A percentile compares a stretch with the other conserved stretches of the same genome.
Conservation (phyloP, 192 early-diverging fungal species). For the Backusella sp. region DNA sequence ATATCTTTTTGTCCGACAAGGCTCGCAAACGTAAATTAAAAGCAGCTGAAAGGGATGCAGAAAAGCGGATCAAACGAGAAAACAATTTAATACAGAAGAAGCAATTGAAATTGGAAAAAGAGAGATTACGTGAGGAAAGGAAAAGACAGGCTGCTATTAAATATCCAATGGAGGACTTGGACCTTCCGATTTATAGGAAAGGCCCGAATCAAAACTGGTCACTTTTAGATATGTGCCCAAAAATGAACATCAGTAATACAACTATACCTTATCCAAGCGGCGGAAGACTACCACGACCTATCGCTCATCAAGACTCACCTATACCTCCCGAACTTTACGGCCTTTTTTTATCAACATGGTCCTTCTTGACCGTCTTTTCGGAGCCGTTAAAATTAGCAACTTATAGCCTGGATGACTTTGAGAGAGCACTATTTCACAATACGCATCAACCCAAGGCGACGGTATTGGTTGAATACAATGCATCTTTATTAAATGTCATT, state of each 20-base stretch:
- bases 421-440: constrained; percentile 56
- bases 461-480: constrained; percentile 49
- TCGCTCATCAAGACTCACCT: constrained; percentile 40
- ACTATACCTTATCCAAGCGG: constrained; percentile 23
- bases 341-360: constrained; percentile 59
- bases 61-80: constrained; percentile 30
- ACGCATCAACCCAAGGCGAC: constrained; percentile 37
- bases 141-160: constrained; percentile 46
- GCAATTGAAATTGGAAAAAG: constrained; percentile 25
- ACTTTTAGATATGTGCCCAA: constrained; percentile 26
- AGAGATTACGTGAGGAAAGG: constrained; percentile 32
- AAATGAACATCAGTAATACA: constrained; percentile 29
- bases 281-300: constrained; percentile 42
- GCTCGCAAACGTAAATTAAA: constrained; percentile 3
- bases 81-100: constrained; percentile 36
- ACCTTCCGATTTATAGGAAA: constrained; percentile 47
- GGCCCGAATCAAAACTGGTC: constrained; percentile 31
- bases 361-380: constrained; percentile 64
- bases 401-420: constrained; percentile 79
- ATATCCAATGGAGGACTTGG: constrained; percentile 86
- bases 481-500: constrained; percentile 47
- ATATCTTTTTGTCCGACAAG: background rate
- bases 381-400: constrained; percentile 65
- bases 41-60: constrained; percentile 24
- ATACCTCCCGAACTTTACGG: constrained; percentile 47